phyloP scores from a whole-genome alignment of 768 basidiomycete species.

The Macrolepiota albuminosa region DNA sequence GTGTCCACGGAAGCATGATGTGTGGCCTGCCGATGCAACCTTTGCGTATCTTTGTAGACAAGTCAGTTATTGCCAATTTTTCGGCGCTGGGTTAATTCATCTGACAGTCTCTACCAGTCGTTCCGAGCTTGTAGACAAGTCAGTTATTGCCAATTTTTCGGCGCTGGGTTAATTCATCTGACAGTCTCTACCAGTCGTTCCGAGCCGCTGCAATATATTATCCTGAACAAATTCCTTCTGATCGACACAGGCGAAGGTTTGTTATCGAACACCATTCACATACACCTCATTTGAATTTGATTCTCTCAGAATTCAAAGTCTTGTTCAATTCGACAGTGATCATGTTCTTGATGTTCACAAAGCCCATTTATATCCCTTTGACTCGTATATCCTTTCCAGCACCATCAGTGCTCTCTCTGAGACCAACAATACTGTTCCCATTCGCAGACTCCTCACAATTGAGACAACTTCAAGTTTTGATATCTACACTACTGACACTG shows the following conservation, averaged over 20 bases:
- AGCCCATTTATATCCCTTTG: conserved; percentile 53
- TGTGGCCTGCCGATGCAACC: background rate
- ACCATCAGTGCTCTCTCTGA: conserved; percentile 34
- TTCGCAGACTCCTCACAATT: background rate
- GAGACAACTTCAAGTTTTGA: background rate
- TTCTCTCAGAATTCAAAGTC: conserved; percentile 41
- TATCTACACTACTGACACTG: background rate
- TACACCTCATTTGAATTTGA: background rate
- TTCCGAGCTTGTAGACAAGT: background rate
- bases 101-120: background rate
- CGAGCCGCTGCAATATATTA: background rate
- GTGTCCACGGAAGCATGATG: background rate
- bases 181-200: background rate
- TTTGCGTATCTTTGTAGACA: background rate
- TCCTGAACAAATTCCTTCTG: background rate
- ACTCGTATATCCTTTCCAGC: conserved; percentile 45
- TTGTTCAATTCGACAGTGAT: conserved; percentile 53
- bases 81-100: background rate
- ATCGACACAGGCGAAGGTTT: background rate
- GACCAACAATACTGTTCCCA: background rate
- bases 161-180: background rate
- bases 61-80: background rate
- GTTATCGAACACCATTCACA: background rate
- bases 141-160: background rate
- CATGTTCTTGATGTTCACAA: conserved; percentile 52